Conservation (phyloP, 805 yeast species). For the Jamesozyma lodderae region DNA sequence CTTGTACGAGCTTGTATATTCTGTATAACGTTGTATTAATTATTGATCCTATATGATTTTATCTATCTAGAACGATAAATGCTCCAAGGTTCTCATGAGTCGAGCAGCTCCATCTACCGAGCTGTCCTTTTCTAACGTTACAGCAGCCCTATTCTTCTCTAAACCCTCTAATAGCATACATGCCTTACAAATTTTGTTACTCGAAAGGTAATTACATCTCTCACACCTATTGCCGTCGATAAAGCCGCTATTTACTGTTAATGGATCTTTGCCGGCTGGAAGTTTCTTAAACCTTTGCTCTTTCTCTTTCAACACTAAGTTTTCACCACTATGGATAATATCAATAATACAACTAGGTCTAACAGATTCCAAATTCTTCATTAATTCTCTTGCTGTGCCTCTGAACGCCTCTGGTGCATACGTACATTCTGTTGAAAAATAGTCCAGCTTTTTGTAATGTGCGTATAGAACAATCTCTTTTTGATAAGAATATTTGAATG, state of each 20-base stretch:
- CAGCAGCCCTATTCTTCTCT: constrained; percentile 63
- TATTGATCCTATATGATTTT: too few species aligned
- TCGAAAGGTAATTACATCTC: constrained; percentile 85
- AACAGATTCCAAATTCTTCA: constrained; percentile 82
- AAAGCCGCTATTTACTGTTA: constrained; percentile 20
- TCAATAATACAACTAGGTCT: constrained; percentile 92
- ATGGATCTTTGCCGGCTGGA: constrained; percentile 2
- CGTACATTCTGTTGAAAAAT: constrained; percentile 94
- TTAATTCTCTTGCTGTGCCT: constrained; percentile 89
- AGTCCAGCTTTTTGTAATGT: constrained; percentile 88
- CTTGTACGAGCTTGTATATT: too few species aligned
- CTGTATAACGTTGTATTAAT: too few species aligned
- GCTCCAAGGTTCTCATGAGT: constrained; percentile 51
- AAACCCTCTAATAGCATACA: constrained; percentile 81
- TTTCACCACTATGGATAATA: constrained; percentile 90
- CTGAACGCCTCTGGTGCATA: constrained; percentile 98
- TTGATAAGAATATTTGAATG: constrained; percentile 91
- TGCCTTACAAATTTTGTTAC: constrained; percentile 86
- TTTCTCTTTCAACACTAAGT: constrained; percentile 54
- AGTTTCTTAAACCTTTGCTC: constrained; percentile 26
- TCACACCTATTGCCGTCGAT: constrained; percentile 71
- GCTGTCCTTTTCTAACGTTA: constrained; percentile 43
- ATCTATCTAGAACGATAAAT: constrained; percentile 44
- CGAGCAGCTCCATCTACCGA: constrained; percentile 55
- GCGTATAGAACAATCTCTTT: constrained; percentile 97